phyloP scores from a whole-genome alignment of 2,329 filamentous ascomycete genomes.

The Pyrenochaeta sp. region DNA sequence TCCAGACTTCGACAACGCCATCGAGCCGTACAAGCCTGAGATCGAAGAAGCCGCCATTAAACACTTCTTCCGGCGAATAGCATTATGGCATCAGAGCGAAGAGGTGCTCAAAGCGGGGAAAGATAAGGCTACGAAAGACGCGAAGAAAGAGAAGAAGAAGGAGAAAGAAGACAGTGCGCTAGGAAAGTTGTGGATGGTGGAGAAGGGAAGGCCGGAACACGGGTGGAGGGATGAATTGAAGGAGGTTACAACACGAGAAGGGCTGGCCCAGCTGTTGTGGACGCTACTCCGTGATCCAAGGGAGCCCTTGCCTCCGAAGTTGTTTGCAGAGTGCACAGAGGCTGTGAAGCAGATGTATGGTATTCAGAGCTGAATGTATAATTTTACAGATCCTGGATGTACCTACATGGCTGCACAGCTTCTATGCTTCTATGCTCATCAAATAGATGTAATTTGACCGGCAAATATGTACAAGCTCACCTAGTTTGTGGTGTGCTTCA shows the following conservation, averaged over 20 bases:
- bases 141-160: slow-evolving; percentile 10
- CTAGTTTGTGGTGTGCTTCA: background rate
- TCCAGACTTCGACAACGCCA: slow-evolving; percentile 23
- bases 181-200: slow-evolving; percentile 23
- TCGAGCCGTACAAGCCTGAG: slow-evolving; percentile 10
- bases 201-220: slow-evolving; percentile 14
- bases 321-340: slow-evolving; percentile 22
- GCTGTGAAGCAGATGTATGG: slow-evolving; percentile 32
- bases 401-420: background rate
- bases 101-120: slow-evolving; percentile 21
- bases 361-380: slow-evolving; percentile 7
- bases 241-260: slow-evolving; percentile 33
- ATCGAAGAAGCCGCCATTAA: slow-evolving; percentile 31
- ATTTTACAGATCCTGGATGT: background rate
- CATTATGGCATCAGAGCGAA: slow-evolving; percentile 28
- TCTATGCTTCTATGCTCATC: background rate
- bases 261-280: slow-evolving; percentile 35
- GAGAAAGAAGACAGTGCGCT: slow-evolving; percentile 18
- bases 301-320: slow-evolving; percentile 14
- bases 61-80: slow-evolving; percentile 33
- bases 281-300: slow-evolving; percentile 28
- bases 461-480: background rate
- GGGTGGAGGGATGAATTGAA: slow-evolving; percentile 25
- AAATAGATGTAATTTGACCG: background rate
- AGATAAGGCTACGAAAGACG: slow-evolving; percentile 13